Evolutionary conservation across 768 basidiomycete species (phyloP).

Genomic region (Naganishia vaughanmartiniae): DNA sequence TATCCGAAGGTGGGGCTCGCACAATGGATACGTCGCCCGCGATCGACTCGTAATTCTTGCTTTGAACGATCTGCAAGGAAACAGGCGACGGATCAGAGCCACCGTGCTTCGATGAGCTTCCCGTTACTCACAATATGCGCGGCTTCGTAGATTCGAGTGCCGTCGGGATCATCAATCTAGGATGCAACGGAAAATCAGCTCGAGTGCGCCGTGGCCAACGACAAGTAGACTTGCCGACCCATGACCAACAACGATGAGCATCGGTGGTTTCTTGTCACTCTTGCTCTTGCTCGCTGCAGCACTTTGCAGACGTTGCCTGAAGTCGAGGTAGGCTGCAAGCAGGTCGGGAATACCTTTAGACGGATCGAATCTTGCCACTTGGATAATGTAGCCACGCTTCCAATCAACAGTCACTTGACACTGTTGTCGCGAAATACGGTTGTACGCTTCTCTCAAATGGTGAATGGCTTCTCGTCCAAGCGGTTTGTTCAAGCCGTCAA

Average conservation of each 20-base stretch:
- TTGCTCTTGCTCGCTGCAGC: not conserved
- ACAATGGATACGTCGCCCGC: conserved; percentile 65
- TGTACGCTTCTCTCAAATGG: conserved; percentile 48
- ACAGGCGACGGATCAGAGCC: not conserved
- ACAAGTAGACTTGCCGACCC: conserved; percentile 52
- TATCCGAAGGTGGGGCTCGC: conserved; percentile 63
- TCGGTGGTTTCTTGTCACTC: conserved; percentile 37
- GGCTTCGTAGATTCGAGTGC: conserved; percentile 52
- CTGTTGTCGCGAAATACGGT: conserved; percentile 43
- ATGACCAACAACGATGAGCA: conserved; percentile 63
- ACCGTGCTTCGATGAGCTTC: not conserved
- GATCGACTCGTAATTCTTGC: conserved; percentile 40
- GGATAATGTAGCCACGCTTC: conserved; percentile 76
- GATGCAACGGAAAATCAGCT: conserved; percentile 50
- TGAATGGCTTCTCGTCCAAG: conserved; percentile 53
- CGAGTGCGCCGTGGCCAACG: not conserved
- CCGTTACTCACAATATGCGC: conserved; percentile 40
- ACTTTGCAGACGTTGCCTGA: conserved; percentile 64
- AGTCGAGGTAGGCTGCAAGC: conserved; percentile 74
- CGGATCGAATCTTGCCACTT: conserved; percentile 93
- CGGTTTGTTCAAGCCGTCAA: conserved; percentile 93
- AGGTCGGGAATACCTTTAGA: conserved; percentile 69
- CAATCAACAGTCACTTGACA: conserved; percentile 51
- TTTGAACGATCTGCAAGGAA: conserved; percentile 38
- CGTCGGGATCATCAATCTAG: conserved; percentile 88